phyloP scores from a whole-genome alignment of 331 rosid genomes.

The Stylosanthes scabra region DNA sequence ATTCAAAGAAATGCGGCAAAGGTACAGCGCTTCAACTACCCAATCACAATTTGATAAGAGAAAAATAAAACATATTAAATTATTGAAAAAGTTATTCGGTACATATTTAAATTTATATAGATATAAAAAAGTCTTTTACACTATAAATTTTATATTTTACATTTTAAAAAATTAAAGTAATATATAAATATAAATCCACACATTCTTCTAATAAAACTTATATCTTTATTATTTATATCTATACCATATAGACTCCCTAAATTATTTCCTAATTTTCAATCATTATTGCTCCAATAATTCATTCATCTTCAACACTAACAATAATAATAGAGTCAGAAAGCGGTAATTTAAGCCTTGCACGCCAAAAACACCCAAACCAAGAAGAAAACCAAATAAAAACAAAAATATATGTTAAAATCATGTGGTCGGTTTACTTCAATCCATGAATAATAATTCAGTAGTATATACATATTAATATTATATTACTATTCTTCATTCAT shows the following conservation, averaged over 20 bases:
- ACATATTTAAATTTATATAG: too few relatives aligned
- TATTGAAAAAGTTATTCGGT: too few relatives aligned
- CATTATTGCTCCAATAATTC: background rate
- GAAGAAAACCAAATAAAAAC: background rate
- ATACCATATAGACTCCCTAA: too few relatives aligned
- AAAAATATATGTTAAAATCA: background rate
- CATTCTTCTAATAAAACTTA: too few relatives aligned
- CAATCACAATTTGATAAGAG: slow-evolving; percentile 12
- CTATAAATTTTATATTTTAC: too few relatives aligned
- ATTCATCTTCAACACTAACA: background rate
- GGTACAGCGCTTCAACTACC: background rate
- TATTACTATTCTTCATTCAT: too few relatives aligned
- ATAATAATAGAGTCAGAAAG: background rate
- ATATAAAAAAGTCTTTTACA: too few relatives aligned
- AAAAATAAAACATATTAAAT: background rate
- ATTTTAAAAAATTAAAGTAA: too few relatives aligned
- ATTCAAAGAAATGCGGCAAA: background rate
- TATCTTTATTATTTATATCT: too few relatives aligned
- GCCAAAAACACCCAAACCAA: slow-evolving; percentile 22
- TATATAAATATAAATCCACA: too few relatives aligned
- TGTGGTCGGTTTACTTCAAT: slow-evolving; percentile 12
- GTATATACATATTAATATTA: background rate
- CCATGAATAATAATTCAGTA: background rate
- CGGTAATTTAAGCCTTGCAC: slow-evolving; percentile 36
- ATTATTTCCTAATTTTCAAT: slow-evolving; percentile 8